Evolutionary conservation across 176 grass and related monocot species (phyloP), one percentile per base, ranked within the genome.

Genomic region (Aegilops bicornis): DNA sequence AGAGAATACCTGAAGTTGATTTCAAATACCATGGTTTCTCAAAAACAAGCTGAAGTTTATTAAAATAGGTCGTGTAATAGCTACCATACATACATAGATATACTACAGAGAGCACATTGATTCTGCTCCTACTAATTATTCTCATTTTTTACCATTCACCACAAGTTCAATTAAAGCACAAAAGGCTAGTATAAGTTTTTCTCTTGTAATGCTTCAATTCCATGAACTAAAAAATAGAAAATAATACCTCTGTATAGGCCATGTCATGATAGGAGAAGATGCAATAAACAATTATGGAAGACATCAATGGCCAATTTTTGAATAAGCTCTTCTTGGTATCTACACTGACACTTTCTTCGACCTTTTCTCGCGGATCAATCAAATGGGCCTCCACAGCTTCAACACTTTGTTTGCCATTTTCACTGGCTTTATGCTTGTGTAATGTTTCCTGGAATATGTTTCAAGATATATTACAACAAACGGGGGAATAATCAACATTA

Each of bases 251-350:
- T 84, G 89, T 90, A 70, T 98, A 98, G 71, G 95, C 95, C 91
- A 93, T 98, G 69, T 98, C 95, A 77, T 95, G 92, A 86, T 93
- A 92, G 54, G 92, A 98, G 72, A 93, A 95, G 67, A 91, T 69
- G 65, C 95, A 98, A 59, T 93, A 98, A 69, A 93, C 12, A 72
- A 98, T 88, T 88, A 97, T 91, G 20, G 95, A 95, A 77, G 95
- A 98, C 84, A 98, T 98, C 82, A 98, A 79, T 85, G 95, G 91
- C 95, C 95, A 93, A 78, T 98, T 98, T 65, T 82, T 95, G 24
- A 98, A 89, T 90, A 98, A 77, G 89, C 76, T 95, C 71, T 91
- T 83, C 79, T 92, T 92, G 10, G 47, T 64, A 68, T 76, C 43
- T 35, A 10, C 68, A 47, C n/a, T 83, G 31, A 85, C 79, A 60